Conservation (phyloP, 768 basidiomycete genomes). For the Lepiota subincarnata region DNA sequence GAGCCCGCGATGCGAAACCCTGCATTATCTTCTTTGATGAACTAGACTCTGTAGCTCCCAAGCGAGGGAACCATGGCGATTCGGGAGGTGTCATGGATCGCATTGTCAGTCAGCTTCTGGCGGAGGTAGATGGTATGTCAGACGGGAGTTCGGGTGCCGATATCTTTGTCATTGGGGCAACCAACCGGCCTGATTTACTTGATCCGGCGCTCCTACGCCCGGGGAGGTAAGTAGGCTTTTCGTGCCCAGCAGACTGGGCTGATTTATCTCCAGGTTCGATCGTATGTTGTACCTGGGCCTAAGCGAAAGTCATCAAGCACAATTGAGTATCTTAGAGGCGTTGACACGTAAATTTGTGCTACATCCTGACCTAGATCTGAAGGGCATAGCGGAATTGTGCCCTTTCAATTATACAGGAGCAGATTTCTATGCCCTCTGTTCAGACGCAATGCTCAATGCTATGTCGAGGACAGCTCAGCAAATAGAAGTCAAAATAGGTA, state of each 20-base stretch:
- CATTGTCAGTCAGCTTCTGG: conserved; percentile 91
- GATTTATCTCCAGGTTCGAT: conserved; percentile 69
- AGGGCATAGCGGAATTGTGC: conserved; percentile 62
- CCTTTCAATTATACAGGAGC: conserved; percentile 96
- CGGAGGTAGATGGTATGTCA: conserved; percentile 91
- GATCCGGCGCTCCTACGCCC: conserved; percentile 88
- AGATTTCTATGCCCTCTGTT: conserved; percentile 96
- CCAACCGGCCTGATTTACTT: conserved; percentile 88
- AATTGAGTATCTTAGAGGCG: conserved; percentile 82
- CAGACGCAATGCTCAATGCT: conserved; percentile 93
- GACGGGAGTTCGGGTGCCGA: conserved; percentile 54
- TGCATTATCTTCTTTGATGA: conserved; percentile 98
- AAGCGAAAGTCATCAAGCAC: conserved; percentile 81
- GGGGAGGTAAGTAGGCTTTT: conserved; percentile 56
- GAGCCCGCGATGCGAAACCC: conserved; percentile 85
- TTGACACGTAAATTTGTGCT: conserved; percentile 91
- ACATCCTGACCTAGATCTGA: conserved; percentile 61
- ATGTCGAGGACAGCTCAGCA: conserved; percentile 85
- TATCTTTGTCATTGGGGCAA: conserved; percentile 94
- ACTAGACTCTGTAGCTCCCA: conserved; percentile 90
- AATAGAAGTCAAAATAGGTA: conserved; percentile 74
- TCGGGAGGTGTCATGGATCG: conserved; percentile 98
- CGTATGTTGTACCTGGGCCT: conserved; percentile 94
- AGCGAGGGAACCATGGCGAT: conserved; percentile 92
- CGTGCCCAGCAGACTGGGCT: background rate